Evolutionary conservation across 2,329 filamentous ascomycete genomes (phyloP).

Genomic region (Xylaria arbuscula): DNA sequence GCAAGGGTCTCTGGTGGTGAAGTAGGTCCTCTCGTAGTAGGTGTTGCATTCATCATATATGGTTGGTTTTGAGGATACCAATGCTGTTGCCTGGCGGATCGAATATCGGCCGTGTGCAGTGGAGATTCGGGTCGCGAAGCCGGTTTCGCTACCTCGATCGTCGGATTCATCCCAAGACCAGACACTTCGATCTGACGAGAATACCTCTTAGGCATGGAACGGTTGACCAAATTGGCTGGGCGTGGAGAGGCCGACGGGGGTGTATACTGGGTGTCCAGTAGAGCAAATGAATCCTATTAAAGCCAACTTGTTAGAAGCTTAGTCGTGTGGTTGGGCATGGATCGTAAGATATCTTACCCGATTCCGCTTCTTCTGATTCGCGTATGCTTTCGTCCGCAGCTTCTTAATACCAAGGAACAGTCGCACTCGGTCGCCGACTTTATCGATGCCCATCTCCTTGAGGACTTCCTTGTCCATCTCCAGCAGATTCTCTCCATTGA

Average conservation of each 20-base stretch:
- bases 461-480: conserved; percentile 97
- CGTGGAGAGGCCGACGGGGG: conserved; percentile 74
- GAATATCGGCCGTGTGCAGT: conserved; percentile 65
- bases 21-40: conserved; percentile 64
- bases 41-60: conserved; percentile 60
- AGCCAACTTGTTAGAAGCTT: conserved; percentile 28
- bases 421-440: conserved; percentile 94
- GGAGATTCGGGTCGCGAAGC: conserved; percentile 79
- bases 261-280: conserved; percentile 74
- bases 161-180: conserved; percentile 53
- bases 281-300: conserved; percentile 81
- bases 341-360: conserved; percentile 68
- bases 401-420: conserved; percentile 89
- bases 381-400: conserved; percentile 78
- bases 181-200: conserved; percentile 68
- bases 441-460: conserved; percentile 98
- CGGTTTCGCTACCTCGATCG: conserved; percentile 62
- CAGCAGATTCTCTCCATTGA: conserved; percentile 95
- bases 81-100: conserved; percentile 59
- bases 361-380: conserved; percentile 84
- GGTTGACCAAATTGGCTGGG: conserved; percentile 64
- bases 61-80: conserved; percentile 67
- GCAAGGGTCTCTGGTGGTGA: conserved; percentile 73
- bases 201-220: conserved; percentile 68
- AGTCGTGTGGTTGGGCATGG: conserved; percentile 1